Evolutionary conservation across 768 basidiomycete species (phyloP), one percentile per base, ranked within the genome.

Genomic region (Suillus americanus): DNA sequence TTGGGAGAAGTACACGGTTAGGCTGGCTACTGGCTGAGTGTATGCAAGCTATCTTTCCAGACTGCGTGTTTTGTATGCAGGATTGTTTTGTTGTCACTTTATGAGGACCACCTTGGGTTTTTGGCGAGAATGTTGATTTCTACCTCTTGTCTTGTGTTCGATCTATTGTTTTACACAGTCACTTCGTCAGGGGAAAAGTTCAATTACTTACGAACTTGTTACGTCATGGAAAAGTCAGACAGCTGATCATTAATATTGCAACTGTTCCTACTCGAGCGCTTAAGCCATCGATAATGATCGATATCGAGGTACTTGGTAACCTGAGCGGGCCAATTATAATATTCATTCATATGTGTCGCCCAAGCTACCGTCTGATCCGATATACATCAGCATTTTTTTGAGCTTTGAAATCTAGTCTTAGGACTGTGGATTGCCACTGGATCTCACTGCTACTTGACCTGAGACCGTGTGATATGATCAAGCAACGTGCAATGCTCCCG

Each of bases 1-100:
- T 61, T 90, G 89, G 89, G 88, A 90, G 72, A 78, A 85, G 64
- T 89, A 90, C 72, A 71, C 81, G 46, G 80, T 89, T 45, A 82
- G 80, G 68, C 78, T 74, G 41, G 74, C 73, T 40, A 76, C 65
- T 25, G 66, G 67, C n/a, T 71, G 69, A 72, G 28, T 18, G 16
- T 6, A 41, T 13, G 14, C 3, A 37, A 33, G 10, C 33, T 57
- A 18, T 40, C 40, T 57, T 40, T 28, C 25, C 6, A 10, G 25
- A 40, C 16, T 57, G 56, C 8, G 35, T 57, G 18, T 28, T 28
- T 20, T 28, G 25, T 41, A 59, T 59, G 56, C 56, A 40, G 25
- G 25, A 25, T 16, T 40, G 18, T 57, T 25, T 37, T 57, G 38
- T 28, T 59, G 38, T 38, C 38, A 41, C 40, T 28, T 40, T 59